Evolutionary conservation across 2,329 filamentous ascomycete species (phyloP).

Genomic region (Fusarium nanum): DNA sequence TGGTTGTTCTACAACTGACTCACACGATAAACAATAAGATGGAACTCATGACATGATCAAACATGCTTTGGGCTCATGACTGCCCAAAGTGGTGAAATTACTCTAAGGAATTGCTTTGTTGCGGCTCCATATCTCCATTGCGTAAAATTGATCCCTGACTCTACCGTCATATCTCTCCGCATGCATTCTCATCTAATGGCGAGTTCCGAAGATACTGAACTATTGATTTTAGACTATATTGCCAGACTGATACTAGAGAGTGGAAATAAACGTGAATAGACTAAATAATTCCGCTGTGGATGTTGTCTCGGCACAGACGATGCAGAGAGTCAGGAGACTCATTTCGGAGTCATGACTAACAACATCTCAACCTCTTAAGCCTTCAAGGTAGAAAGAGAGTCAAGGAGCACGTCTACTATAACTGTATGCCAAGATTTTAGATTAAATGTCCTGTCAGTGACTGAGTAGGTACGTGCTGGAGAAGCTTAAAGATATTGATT

Average conservation of each 20-base stretch:
- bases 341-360: neutral
- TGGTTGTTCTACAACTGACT: neutral
- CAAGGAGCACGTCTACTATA: neutral
- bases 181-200: neutral
- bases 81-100: neutral
- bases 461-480: neutral
- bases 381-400: neutral
- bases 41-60: fast-evolving
- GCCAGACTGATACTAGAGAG: neutral
- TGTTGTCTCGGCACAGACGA: neutral
- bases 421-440: neutral
- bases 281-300: neutral
- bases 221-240: neutral
- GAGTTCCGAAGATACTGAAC: neutral
- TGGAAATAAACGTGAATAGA: neutral
- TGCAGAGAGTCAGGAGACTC: neutral
- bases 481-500: conserved; percentile 8
- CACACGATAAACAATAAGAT: neutral
- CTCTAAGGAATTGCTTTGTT: neutral
- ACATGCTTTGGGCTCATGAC: neutral
- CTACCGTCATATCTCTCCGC: neutral
- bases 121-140: neutral
- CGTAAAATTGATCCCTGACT: neutral
- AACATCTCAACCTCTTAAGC: neutral
- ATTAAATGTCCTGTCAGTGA: neutral